Evolutionary conservation across 2,329 filamentous ascomycete genomes (phyloP), one percentile per base, ranked within the genome.

Genomic region (Chaetomiaceae sp.): DNA sequence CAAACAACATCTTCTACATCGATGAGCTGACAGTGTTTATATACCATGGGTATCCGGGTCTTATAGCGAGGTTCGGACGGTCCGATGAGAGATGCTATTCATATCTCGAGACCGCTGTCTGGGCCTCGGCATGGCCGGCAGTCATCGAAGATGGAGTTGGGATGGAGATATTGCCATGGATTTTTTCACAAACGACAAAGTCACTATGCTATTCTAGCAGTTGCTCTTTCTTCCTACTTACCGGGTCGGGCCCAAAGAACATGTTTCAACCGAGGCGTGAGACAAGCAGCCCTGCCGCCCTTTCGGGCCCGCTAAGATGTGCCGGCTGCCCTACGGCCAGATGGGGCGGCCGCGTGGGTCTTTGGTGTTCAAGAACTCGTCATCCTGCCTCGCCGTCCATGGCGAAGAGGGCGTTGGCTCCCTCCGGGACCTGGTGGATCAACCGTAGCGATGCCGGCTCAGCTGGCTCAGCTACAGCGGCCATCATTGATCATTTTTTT

Each of bases 241-340:
- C 21, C 20, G 21, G 46, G 46, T 20, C 36, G 27, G 27, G 34
- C 18, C 29, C 30, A 18, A 27, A 4, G 25, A 25, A 29, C 29
- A 46, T 43, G 53, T 55, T 48, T 51, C 53, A 44, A n/a, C 44
- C 9, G 38, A 29, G 48, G 48, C 29, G 33, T 48, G 53, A 55
- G 52, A 55, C 53, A 40, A 45, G 16, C 40, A 37, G 45, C 53
- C 53, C 47, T 37, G 37, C 20, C 18, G 33, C 23, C 37, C 16
- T 48, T 14, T 16, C 23, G 23, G 30, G 40, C 11, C 21, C 16
- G 30, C 32, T 25, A 34, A 33, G 42, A 5, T 51, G 18, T 18
- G 23, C 45, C 40, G 32, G 23, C 34, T 25, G 37, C 18, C 42
- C 23, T 25, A 36, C 46, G 47, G 47, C 42, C 47, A 5, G 36